Base-by-base conservation (phyloP, 2,329 filamentous ascomycete species). In the Ceratocystis diversiconidia region DNA sequence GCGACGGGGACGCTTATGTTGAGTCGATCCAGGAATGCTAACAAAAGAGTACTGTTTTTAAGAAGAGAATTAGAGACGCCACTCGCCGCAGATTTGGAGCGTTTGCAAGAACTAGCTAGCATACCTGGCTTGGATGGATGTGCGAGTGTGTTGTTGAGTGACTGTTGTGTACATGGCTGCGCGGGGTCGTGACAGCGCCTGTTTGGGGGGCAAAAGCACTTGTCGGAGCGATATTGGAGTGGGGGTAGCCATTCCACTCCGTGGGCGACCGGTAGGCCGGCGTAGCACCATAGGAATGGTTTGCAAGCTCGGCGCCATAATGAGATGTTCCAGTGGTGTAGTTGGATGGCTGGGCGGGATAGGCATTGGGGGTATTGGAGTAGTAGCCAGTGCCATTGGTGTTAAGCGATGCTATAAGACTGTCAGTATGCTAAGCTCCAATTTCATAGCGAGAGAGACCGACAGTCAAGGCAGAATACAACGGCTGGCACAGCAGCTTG, bases 11-110 rank as follows among this genome's bases (percentile, higher is more conserved):
- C 94, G 85, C 79, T 99, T 99, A 75, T 97, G 92, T 74, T 99
- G 94, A 74, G 96, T 92, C 12, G 92, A 90, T 69, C 94, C 94
- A 1, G 94, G 94, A 72, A 97, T 97, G 0, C 94, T 92, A 41
- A 97, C 94, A 73, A 99, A 97, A 0, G 92, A 96, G 75, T 97
- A 97, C 50, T 64, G 25, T 25, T 19, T 10, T n/a, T 5, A n/a
- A 1, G 10, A 17, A 32, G 30, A 15, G 10, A 22, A 32, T 61
- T 61, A 61, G 59, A n/a, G 10, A 12, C 5, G 10, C 15, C 32
- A 15, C 22, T 28, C 28, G 25, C n/a, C 12, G 2, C 5, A 12
- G 3, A 2, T 43, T 25, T 43, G n/a, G 15, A 3, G 25, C 4
- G 17, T 5, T 17, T 43, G 17, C 2, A 22, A 2, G 3, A 10